Evolutionary conservation across 1,139 yeast genomes (phyloP).

Genomic region (Wickerhamomyces sp.): DNA sequence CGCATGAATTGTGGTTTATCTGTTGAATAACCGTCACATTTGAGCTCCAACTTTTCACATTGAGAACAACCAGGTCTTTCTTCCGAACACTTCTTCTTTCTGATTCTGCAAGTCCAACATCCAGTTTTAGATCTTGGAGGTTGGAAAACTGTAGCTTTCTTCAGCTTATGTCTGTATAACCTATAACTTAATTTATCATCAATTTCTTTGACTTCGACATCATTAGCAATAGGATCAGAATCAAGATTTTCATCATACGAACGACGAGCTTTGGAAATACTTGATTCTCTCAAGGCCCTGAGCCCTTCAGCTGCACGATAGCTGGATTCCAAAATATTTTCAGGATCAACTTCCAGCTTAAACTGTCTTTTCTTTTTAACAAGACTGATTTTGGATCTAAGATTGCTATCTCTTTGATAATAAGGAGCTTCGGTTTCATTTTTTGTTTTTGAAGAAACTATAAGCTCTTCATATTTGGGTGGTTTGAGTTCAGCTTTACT

Average conservation of each 20-base stretch:
- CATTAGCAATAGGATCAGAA: slow-evolving; percentile 1
- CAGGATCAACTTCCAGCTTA: not conserved
- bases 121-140: slow-evolving; percentile 49
- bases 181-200: not conserved
- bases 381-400: not conserved
- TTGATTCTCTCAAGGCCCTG: not conserved
- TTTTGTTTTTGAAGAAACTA: not conserved
- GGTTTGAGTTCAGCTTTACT: too few species aligned
- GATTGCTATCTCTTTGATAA: not conserved
- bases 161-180: not conserved
- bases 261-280: not conserved
- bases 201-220: too few species aligned
- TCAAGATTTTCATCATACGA: not conserved
- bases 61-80: slow-evolving; percentile 52
- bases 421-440: not conserved
- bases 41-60: slow-evolving; percentile 45
- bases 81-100: slow-evolving; percentile 63
- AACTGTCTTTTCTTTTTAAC: not conserved
- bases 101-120: slow-evolving; percentile 65
- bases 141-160: slow-evolving; percentile 16
- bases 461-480: not conserved
- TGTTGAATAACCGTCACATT: slow-evolving; percentile 45
- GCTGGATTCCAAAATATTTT: not conserved
- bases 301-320: not conserved
- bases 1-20: slow-evolving; percentile 53